Percentiles rank a stretch among this genome's conserved stretches.
These are phyloP conservation scores for Coleophoma crateriformis DNA, from an alignment of 2,329 filamentous ascomycete species.

Conservation along the genomic window DNA sequence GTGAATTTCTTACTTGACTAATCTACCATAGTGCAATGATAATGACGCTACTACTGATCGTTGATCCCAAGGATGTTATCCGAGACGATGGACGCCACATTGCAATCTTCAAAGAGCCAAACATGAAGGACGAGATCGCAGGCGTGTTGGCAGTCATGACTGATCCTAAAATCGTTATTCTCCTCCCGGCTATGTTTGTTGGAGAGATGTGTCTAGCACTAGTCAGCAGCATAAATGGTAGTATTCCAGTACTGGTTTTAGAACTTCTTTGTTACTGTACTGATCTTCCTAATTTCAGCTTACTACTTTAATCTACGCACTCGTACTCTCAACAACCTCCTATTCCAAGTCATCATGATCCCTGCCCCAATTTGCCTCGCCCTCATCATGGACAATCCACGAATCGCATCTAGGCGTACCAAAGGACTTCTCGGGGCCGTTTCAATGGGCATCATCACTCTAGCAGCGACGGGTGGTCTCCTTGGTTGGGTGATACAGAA, in stretches of 20 bases:
- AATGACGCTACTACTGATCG: constrained; percentile 11
- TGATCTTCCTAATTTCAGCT: not conserved
- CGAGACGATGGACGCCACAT: constrained; percentile 8
- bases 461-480: constrained; percentile 1
- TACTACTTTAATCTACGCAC: constrained; percentile 13
- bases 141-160: constrained; percentile 5
- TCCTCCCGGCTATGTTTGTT: constrained; percentile 13
- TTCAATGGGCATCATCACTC: constrained; percentile 6
- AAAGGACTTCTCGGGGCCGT: constrained; percentile 5
- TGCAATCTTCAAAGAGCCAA: constrained; percentile 9
- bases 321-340: constrained; percentile 10
- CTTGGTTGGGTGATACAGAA: constrained; percentile 7
- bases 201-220: constrained; percentile 9
- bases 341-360: constrained; percentile 11
- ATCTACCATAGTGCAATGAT: constrained; percentile 4
- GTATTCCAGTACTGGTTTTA: not conserved
- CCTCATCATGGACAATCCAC: constrained; percentile 6
- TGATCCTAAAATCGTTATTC: constrained; percentile 8
- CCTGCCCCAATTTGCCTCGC: constrained; percentile 7
- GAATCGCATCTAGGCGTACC: not conserved
- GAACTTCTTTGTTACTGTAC: not conserved
- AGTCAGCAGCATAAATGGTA: constrained; percentile 8
- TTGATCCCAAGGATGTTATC: constrained; percentile 17
- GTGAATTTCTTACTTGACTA: not conserved
- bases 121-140: constrained; percentile 6